phyloP scores from a whole-genome alignment of 495 filamentous ascomycete genomes.

The Saxophila tyrrhenica region DNA sequence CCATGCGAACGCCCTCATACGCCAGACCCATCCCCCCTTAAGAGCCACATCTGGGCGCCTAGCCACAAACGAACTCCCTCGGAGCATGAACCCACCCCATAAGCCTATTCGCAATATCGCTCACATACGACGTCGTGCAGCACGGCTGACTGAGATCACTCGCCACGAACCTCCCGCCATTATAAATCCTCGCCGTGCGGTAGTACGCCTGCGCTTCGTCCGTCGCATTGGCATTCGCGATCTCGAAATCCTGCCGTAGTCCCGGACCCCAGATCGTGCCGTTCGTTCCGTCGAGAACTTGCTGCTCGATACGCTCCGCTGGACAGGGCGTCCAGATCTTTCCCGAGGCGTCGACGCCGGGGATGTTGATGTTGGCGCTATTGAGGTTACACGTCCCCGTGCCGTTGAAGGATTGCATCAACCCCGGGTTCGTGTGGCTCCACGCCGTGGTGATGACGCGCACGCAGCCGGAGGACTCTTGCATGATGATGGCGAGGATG shows the following conservation, averaged over 20 bases:
- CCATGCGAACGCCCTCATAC: background rate
- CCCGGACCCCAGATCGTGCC: slow-evolving; percentile 15
- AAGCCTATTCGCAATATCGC: slow-evolving; percentile 19
- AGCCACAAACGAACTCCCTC: background rate
- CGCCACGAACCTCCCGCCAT: slow-evolving; percentile 6
- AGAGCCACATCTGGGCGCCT: background rate
- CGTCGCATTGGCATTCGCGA: slow-evolving; percentile 3
- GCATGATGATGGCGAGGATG: slow-evolving; percentile 19
- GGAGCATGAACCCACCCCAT: slow-evolving; percentile 15
- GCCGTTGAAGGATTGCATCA: slow-evolving; percentile 39
- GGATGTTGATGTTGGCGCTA: background rate
- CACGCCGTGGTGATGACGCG: slow-evolving; percentile 38
- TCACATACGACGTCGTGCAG: slow-evolving; percentile 15
- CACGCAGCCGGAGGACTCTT: slow-evolving; percentile 18
- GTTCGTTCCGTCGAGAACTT: slow-evolving; percentile 17
- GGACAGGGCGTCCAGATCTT: background rate
- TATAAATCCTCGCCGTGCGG: slow-evolving; percentile 13
- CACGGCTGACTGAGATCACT: slow-evolving; percentile 11
- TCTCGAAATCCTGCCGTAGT: slow-evolving; percentile 13
- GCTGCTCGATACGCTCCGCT: slow-evolving; percentile 8
- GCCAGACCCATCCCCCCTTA: background rate
- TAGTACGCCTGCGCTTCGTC: slow-evolving; percentile 13
- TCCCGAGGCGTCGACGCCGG: background rate
- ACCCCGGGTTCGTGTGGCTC: slow-evolving; percentile 40
- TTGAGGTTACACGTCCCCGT: background rate